These are phyloP conservation scores for Malus orientalis DNA, from an alignment of 306 rosid species.

Conservation along the genomic window DNA sequence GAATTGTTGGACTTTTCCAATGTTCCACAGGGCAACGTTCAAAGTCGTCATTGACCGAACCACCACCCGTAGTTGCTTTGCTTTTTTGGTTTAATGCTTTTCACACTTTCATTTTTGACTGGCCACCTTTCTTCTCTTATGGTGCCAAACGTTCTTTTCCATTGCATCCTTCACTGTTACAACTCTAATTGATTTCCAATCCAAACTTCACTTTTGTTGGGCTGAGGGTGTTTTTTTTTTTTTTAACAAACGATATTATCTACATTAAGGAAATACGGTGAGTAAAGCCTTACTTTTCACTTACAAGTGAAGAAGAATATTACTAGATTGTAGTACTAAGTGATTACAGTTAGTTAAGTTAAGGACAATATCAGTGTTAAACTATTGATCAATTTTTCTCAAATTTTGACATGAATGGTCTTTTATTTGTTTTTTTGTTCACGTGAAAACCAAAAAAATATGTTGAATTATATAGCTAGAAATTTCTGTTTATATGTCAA, in stretches of 20 bases:
- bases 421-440: too few species aligned
- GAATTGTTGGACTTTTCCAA: not conserved
- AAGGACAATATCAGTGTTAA: fast-evolving
- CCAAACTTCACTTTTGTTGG: not conserved
- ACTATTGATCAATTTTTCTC: too few species aligned
- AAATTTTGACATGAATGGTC: too few species aligned
- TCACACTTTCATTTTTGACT: not conserved
- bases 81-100: not conserved
- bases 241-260: too few species aligned
- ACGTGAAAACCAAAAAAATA: too few species aligned
- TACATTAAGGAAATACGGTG: fast-evolving
- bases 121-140: not conserved
- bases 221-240: not conserved
- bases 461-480: too few species aligned
- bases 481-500: not conserved
- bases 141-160: not conserved
- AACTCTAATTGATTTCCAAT: not conserved
- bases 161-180: not conserved
- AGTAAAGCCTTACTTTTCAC: fast-evolving
- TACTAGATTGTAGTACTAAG: too few species aligned
- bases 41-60: not conserved
- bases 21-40: not conserved
- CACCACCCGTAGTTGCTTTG: not conserved
- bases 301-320: fast-evolving
- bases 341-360: too few species aligned